Evolutionary conservation across 148 eudicot genomes (phyloP), one percentile per base, ranked within the genome.

Genomic region (Simmondsia chinensis): DNA sequence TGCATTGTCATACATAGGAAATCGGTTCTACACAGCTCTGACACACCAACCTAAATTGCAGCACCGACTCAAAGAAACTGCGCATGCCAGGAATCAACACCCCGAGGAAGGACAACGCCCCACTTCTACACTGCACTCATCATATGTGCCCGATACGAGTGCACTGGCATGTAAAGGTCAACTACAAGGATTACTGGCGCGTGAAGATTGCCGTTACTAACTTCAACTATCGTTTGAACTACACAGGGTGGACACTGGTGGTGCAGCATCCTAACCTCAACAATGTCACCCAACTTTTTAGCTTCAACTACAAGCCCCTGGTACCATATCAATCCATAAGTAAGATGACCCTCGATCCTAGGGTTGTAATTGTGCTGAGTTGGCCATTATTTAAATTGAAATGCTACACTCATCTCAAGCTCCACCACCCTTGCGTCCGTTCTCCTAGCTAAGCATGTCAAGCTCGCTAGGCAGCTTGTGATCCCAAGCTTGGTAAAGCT

Each of bases 261-360:
- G 75, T 70, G 14, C 85, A 79, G 37, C 85, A 79, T 66, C 85
- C 85, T 6, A 79, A 79, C 46, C 81, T 79, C 36, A 68, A 74
- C 65, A 61, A 71, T 36, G 72, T 79, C 31, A 74, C 85, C 20
- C 72, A 74, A 61, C 74, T 79, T 33, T 74, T 74, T 52, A 79
- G 81, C 70, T 79, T 79, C 21, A 55, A 79, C 56, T 79, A 74
- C 66, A 79, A 79, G 63, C 78, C 86, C 12, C 47, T 79, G 0
- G 73, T 65, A 27, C 70, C 81, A 0, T 79, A 68, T 36, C 65
- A 57, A 55, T 71, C 86, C 21, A 70, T 68, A 53, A 68, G 77
- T 75, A 54, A 67, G 82, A n/a, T 63, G 19, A 5, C 31, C 47
- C 54, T 9, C 2, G 43, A 8, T 23, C 2, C n/a, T n/a, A n/a